phyloP scores from a whole-genome alignment of 768 basidiomycete genomes.

The Termitomyces sp. region DNA sequence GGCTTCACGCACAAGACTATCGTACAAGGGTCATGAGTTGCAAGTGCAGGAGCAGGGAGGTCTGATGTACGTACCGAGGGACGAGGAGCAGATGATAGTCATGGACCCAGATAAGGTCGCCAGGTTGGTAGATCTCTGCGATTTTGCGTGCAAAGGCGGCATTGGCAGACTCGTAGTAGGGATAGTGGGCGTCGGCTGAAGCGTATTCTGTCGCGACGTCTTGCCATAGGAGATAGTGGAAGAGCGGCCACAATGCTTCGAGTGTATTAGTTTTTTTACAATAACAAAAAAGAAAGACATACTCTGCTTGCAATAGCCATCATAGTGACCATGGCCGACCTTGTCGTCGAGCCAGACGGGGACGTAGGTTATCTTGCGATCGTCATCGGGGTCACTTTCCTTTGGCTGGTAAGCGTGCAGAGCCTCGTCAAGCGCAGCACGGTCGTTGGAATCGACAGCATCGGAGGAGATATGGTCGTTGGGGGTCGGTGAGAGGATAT shows the following conservation, averaged over 20 bases:
- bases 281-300: slow-evolving; percentile 44
- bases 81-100: slow-evolving; percentile 96
- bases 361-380: slow-evolving; percentile 67
- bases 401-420: slow-evolving; percentile 59
- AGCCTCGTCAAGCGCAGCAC: slow-evolving; percentile 60
- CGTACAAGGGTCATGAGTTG: background rate
- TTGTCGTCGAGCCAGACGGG: slow-evolving; percentile 92
- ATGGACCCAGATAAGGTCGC: slow-evolving; percentile 93
- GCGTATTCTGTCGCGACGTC: slow-evolving; percentile 90
- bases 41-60: slow-evolving; percentile 2
- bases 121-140: slow-evolving; percentile 72
- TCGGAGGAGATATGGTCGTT: slow-evolving; percentile 45
- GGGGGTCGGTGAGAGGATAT: slow-evolving; percentile 56
- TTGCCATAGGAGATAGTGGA: slow-evolving; percentile 98
- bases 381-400: slow-evolving; percentile 53
- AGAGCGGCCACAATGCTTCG: slow-evolving; percentile 91
- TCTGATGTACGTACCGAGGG: slow-evolving; percentile 44
- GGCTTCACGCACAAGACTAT: slow-evolving; percentile 66
- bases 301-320: slow-evolving; percentile 98
- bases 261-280: background rate
- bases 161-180: slow-evolving; percentile 80
- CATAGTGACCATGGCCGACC: slow-evolving; percentile 91
- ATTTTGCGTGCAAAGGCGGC: slow-evolving; percentile 74
- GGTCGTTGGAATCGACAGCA: slow-evolving; percentile 58
- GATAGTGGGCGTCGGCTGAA: slow-evolving; percentile 81